Conservation (phyloP, 2,329 filamentous ascomycete species). For the Westerdykella ornata region DNA sequence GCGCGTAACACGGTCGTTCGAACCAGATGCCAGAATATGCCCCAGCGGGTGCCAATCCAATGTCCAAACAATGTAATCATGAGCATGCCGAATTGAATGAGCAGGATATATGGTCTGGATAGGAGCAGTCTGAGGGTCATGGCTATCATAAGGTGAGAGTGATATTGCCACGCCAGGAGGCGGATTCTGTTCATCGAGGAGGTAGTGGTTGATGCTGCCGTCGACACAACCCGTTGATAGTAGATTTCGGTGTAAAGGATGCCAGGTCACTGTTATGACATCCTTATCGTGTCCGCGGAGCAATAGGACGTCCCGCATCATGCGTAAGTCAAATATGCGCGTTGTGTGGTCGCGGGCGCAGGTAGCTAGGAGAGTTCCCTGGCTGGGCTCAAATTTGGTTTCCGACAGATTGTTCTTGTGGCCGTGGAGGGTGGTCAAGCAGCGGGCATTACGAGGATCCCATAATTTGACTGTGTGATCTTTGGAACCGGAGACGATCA, state of each 20-base stretch:
- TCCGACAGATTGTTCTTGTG: constrained; percentile 98
- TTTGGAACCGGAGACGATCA: constrained; percentile 93
- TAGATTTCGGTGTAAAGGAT: constrained; percentile 83
- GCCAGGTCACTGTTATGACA: constrained; percentile 86
- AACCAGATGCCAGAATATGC: constrained; percentile 90
- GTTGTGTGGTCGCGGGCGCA: constrained; percentile 90
- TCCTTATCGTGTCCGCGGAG: constrained; percentile 95
- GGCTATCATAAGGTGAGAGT: constrained; percentile 75
- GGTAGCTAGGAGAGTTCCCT: constrained; percentile 79
- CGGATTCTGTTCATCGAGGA: constrained; percentile 90
- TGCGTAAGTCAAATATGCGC: constrained; percentile 86
- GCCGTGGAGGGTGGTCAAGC: constrained; percentile 86
- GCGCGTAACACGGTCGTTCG: constrained; percentile 90
- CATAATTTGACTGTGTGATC: constrained; percentile 96
- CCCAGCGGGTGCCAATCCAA: constrained; percentile 96
- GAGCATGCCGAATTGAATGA: constrained; percentile 78
- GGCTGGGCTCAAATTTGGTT: constrained; percentile 79
- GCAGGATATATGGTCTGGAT: constrained; percentile 89
- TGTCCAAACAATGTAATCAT: constrained; percentile 95
- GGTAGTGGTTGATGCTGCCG: constrained; percentile 83
- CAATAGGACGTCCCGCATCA: constrained; percentile 96
- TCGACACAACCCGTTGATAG: constrained; percentile 87
- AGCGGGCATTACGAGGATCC: constrained; percentile 89
- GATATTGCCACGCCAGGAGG: constrained; percentile 65
- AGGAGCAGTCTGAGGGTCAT: constrained; percentile 70